A percentile compares a stretch with the other conserved stretches of the same genome.
Evolutionary conservation across 2,329 filamentous ascomycete genomes (phyloP).

Genomic region (Neopestalotiopsis clavispora): DNA sequence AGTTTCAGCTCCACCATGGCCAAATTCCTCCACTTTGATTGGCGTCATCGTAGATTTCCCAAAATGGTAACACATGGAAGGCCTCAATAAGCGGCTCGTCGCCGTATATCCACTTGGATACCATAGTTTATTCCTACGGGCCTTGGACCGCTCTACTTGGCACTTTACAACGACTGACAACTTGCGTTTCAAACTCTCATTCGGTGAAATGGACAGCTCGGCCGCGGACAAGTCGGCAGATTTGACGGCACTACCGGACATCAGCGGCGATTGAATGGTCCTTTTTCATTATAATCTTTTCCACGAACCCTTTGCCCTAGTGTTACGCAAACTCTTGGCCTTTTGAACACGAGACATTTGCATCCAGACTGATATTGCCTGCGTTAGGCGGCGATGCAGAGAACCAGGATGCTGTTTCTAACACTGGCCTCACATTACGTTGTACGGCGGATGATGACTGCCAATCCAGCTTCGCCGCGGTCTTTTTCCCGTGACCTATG

Average conservation of each 20-base stretch:
- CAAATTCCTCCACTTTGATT: not conserved
- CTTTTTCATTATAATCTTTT: not conserved
- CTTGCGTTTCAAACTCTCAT: not conserved
- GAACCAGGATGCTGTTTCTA: not conserved
- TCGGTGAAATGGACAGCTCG: not conserved
- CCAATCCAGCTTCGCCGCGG: too few relatives aligned
- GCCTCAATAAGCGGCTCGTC: not conserved
- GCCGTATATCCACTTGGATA: not conserved
- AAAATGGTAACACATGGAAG: not conserved
- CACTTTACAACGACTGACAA: not conserved
- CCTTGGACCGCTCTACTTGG: not conserved
- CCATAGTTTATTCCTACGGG: not conserved
- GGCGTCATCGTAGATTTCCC: not conserved
- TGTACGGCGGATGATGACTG: too few relatives aligned
- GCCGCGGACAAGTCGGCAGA: too few relatives aligned
- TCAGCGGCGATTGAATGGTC: not conserved
- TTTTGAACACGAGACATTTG: not conserved
- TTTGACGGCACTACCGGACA: not conserved
- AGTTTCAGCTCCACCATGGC: not conserved
- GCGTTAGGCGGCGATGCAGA: not conserved
- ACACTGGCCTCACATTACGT: too few relatives aligned
- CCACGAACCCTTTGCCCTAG: not conserved
- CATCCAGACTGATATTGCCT: not conserved
- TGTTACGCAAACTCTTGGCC: not conserved
- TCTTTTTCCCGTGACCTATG: too few relatives aligned